Evolutionary conservation across 495 filamentous ascomycete species (phyloP), one percentile per base, ranked within the genome.

Genomic region (Talaromyces thailandensis): DNA sequence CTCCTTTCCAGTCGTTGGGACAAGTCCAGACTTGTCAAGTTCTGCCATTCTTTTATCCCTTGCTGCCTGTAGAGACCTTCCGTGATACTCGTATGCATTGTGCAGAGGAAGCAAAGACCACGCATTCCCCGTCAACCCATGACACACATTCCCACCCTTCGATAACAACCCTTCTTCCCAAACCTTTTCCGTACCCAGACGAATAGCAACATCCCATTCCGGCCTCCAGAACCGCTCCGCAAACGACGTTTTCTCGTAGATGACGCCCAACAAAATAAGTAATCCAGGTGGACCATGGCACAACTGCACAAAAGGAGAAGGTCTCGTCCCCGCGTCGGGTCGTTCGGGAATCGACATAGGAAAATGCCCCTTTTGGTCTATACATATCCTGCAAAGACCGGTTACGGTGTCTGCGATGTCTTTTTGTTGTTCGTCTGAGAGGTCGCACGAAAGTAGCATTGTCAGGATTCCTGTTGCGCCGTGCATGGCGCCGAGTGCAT

Each of bases 61-160:
- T 1, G 70, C 73, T 24, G 32, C 52, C 7, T 73, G 55, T 11
- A 71, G 61, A 4, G 60, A 35, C 2, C 66, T 58, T 5, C 62
- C 55, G 26, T 71, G 62, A 29, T 75, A 71, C 31, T 76, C 72
- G 16, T 72, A 75, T n/a, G 60, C 57, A 60, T 75, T 67, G 43
- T 78, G 70, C 26, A 78, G 62, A 6, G 73, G 53, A 0, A 81
- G 64, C 64, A 75, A 66, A 6, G 75, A 66, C 73, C 72, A 79
- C 35, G 70, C 74, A 60, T 82, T 81, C 18, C 79, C 78, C 0
- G 76, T 63, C 50, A 80, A 71, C 0, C 77, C 79, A 60, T 82
- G 79, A 60, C 79, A 81, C 6, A 81, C 52, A 52, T 76, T 71
- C 0, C 76, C 76, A 23, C 79, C 79, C 61, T 81, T 81, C n/a